These are phyloP conservation scores for Ophiostoma pallidulum DNA, from an alignment of 2,329 filamentous ascomycete species.

Conservation along the genomic window DNA sequence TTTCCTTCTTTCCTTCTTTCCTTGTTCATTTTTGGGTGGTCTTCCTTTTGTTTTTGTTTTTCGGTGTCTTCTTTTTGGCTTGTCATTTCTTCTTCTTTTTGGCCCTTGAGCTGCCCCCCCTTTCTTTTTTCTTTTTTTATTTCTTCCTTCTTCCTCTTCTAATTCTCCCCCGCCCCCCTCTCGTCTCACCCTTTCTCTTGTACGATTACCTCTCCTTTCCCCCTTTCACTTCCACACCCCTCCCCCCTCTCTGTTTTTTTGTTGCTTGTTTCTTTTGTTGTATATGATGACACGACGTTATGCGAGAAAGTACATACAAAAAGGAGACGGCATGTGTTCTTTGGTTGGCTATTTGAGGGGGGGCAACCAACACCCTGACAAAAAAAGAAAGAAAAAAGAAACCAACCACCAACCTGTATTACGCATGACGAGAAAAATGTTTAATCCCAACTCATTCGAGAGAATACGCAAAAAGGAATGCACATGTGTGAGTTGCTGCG, in stretches of 20 bases:
- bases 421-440: neutral
- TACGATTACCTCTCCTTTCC: neutral
- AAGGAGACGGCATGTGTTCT: neutral
- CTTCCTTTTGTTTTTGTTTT: neutral
- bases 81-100: neutral
- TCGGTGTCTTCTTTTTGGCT: neutral
- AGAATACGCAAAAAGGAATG: no score
- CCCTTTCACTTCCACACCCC: neutral
- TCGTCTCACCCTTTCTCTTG: neutral
- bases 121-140: neutral
- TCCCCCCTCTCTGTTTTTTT: neutral
- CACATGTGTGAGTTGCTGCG: no score
- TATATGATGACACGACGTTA: constrained; percentile 15
- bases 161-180: no score
- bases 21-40: neutral
- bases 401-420: no score
- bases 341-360: neutral
- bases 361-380: no score
- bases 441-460: constrained; percentile 8
- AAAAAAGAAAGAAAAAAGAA: no score
- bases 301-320: constrained; percentile 2
- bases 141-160: neutral
- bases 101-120: no score
- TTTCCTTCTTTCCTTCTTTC: neutral
- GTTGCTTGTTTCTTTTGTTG: constrained; percentile 3